phyloP scores from a whole-genome alignment of 2,329 filamentous ascomycete species.

The Bisporella sp. region DNA sequence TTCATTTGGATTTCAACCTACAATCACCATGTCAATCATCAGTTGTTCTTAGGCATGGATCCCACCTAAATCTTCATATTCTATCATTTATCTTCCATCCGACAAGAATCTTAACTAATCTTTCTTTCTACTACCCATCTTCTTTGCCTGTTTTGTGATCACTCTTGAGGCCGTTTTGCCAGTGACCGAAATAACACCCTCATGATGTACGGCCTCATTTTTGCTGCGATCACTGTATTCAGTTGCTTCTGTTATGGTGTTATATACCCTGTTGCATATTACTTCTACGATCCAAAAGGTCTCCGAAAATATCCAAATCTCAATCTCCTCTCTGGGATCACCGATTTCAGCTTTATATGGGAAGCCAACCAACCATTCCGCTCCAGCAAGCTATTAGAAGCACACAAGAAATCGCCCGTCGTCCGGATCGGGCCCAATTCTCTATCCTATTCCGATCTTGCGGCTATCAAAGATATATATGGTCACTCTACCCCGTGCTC shows the following conservation, averaged over 20 bases:
- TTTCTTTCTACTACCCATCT: no score
- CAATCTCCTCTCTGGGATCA: constrained; percentile 35
- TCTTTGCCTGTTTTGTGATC: no score
- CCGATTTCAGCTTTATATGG: constrained; percentile 39
- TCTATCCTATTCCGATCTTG: constrained; percentile 33
- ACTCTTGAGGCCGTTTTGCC: not conserved
- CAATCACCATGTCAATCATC: no score
- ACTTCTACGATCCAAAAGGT: constrained; percentile 40
- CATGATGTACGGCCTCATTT: constrained; percentile 10
- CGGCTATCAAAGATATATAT: constrained; percentile 43
- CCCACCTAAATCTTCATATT: no score
- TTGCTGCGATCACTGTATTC: not conserved
- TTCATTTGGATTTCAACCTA: no score
- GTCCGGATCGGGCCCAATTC: constrained; percentile 39
- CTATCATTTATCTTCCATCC: no score
- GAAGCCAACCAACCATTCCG: constrained; percentile 36
- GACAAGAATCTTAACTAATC: no score
- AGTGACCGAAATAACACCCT: not conserved
- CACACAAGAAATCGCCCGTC: constrained; percentile 39
- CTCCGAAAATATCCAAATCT: constrained; percentile 41
- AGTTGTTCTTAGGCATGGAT: no score
- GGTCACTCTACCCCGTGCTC: constrained; percentile 42
- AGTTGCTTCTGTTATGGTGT: constrained; percentile 27
- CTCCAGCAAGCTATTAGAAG: constrained; percentile 33
- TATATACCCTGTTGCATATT: constrained; percentile 33